Base-by-base conservation (phyloP, 805 yeast genomes). In the Kuraishia ogatae region DNA sequence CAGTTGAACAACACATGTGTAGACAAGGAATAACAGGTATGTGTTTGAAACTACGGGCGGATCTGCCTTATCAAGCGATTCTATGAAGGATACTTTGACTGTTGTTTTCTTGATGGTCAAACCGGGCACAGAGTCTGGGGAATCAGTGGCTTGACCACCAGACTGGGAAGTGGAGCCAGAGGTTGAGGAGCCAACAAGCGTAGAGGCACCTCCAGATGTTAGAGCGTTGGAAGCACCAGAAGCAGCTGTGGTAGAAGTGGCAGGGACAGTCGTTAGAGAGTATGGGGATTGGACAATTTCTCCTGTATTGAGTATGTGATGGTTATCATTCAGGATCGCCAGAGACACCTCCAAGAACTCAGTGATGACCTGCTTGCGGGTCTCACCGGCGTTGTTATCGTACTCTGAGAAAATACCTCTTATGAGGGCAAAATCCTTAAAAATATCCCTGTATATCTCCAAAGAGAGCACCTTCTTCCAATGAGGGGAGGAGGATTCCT, bases 391-490 rank as follows among this genome's bases (percentile, higher is more conserved):
- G 58, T 71, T 70, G 55, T 68, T 71, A 64, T 92, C 97, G 66
- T 84, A 90, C 50, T 77, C 79, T 55, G 72, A 64, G 65, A 79
- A 90, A 2, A 92, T 77, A 3, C 70, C 65, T 54, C 73, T 68
- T 0, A 87, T 72, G 6, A 82, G 66, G 2, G 69, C 64, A 57
- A 81, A 80, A 60, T 91, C 88, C 4, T 78, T 66, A 52, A 84
- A 78, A 0, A 90, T 65, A 0, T 79, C 79, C 52, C 77, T 79
- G 63, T 82, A 87, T 11, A 89, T 78, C 66, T 93, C 99, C 50
- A 90, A 68, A 0, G 91, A 81, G 15, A 91, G 66, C 1, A 83
- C 77, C 57, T 83, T 82, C 59, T 87, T 89, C 97, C 97, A 93
- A 6, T 63, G 56, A 2, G 85, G 83, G 1, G 79, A 62, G 0